phyloP scores from a whole-genome alignment of 2,329 filamentous ascomycete species.

The Epichloe gansuensis region DNA sequence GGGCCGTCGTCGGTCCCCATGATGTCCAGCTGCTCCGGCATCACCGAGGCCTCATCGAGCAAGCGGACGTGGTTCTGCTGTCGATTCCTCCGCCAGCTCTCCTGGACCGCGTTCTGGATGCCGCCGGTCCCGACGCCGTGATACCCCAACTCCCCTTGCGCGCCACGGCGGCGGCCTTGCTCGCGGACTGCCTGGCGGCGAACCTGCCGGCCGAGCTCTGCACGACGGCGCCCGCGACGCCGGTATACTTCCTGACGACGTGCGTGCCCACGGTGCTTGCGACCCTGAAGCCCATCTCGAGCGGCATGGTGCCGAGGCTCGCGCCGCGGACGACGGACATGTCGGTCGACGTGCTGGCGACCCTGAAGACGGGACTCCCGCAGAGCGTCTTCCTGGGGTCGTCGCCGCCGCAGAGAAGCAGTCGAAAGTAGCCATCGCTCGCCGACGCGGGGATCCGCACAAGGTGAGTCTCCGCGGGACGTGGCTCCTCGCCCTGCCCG shows the following conservation, averaged over 20 bases:
- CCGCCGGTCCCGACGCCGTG: conserved; percentile 13
- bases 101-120: conserved; percentile 13
- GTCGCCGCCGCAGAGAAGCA: conserved; percentile 45
- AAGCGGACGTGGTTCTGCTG: conserved; percentile 25
- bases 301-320: conserved; percentile 49
- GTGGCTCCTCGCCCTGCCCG: conserved; percentile 34
- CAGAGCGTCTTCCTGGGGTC: conserved; percentile 44
- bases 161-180: conserved; percentile 29
- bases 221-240: conserved; percentile 25
- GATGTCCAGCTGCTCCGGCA: conserved; percentile 21
- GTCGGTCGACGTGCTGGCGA: conserved; percentile 54
- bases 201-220: conserved; percentile 27
- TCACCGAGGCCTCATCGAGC: conserved; percentile 18
- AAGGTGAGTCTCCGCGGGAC: conserved; percentile 49
- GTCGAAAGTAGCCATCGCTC: conserved; percentile 55
- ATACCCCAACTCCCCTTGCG: conserved; percentile 12
- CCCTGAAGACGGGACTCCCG: conserved; percentile 53
- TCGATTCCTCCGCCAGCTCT: conserved; percentile 26
- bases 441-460: conserved; percentile 52
- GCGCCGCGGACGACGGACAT: conserved; percentile 51
- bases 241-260: conserved; percentile 31
- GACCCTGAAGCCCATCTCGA: conserved; percentile 52
- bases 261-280: conserved; percentile 36
- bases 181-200: conserved; percentile 18
- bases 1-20: conserved; percentile 40